These are phyloP conservation scores for Solanum verrucosum DNA, from an alignment of 257 asterid species.

Conservation along the genomic window DNA sequence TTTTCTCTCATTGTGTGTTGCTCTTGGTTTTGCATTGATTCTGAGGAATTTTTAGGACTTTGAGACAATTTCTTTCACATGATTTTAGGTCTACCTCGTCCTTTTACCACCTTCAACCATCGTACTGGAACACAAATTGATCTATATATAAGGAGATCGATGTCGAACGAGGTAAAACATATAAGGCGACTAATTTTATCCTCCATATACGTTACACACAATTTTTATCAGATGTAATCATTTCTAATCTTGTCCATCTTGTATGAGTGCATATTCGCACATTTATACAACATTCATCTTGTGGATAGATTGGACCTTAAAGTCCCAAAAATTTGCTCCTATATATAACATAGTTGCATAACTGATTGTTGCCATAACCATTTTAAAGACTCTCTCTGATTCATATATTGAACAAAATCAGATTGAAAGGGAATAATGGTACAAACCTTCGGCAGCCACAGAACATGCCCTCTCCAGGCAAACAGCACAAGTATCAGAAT, in stretches of 20 bases:
- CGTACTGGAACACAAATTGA: background rate
- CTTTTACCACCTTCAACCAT: background rate
- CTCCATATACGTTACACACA: background rate
- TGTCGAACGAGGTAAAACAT: background rate
- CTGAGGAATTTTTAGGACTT: background rate
- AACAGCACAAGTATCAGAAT: slow-evolving; percentile 76
- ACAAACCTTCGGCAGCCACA: slow-evolving; percentile 77
- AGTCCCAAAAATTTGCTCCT: background rate
- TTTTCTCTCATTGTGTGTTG: background rate
- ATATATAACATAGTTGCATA: background rate
- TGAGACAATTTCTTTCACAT: background rate
- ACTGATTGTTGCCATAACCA: background rate
- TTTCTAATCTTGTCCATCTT: background rate
- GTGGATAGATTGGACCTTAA: background rate
- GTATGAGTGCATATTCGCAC: background rate
- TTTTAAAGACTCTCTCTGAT: background rate
- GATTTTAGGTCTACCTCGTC: background rate
- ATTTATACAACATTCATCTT: background rate
- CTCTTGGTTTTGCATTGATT: background rate
- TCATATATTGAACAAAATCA: background rate
- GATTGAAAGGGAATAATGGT: background rate
- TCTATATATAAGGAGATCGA: background rate
- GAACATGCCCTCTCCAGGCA: slow-evolving; percentile 87
- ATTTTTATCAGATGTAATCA: background rate
- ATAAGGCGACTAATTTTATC: background rate